Percentiles rank a stretch among this genome's conserved stretches.
Evolutionary conservation across 164 flowering plant genomes (phyloP).

Genomic region (Berberis vulgaris): DNA sequence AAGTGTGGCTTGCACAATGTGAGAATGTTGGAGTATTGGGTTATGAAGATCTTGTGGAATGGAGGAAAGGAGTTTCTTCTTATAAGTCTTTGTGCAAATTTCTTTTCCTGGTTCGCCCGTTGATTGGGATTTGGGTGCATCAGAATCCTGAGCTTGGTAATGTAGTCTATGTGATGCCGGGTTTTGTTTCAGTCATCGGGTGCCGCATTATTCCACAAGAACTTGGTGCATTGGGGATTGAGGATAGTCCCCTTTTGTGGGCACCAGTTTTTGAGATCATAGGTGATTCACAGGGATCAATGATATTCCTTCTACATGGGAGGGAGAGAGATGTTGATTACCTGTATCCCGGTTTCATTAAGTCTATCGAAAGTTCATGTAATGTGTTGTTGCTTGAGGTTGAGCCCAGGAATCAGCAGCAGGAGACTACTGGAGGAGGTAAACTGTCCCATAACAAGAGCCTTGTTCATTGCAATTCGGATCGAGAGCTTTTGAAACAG

Average conservation of each 20-base stretch:
- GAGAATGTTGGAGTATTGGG: constrained; percentile 40
- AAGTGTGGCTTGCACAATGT: constrained; percentile 76
- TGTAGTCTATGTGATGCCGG: constrained; percentile 85
- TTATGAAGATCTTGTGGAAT: constrained; percentile 42
- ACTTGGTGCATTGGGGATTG: constrained; percentile 68
- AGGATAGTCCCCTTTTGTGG: constrained; percentile 71
- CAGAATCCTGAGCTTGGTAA: constrained; percentile 98
- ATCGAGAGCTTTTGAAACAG: constrained; percentile 24
- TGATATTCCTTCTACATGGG: constrained; percentile 64
- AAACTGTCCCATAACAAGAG: constrained; percentile 34
- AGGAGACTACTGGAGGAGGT: constrained; percentile 14
- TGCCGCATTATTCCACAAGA: constrained; percentile 88
- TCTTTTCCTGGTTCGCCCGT: constrained; percentile 42
- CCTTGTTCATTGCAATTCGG: constrained; percentile 18
- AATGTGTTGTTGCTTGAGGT: constrained; percentile 79
- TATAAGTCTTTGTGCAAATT: constrained; percentile 68
- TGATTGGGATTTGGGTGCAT: constrained; percentile 93
- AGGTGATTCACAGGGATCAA: constrained; percentile 51
- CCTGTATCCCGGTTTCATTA: constrained; percentile 66
- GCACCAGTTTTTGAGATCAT: constrained; percentile 85
- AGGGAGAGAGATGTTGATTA: constrained; percentile 51
- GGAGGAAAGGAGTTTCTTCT: constrained; percentile 65
- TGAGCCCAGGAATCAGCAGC: constrained; percentile 27
- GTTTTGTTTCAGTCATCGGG: constrained; percentile 72
- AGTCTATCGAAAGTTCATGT: constrained; percentile 40